A percentile compares a stretch with the other conserved stretches of the same genome.
phyloP scores from a whole-genome alignment of 768 basidiomycete genomes.

The Suillus bovinus region DNA sequence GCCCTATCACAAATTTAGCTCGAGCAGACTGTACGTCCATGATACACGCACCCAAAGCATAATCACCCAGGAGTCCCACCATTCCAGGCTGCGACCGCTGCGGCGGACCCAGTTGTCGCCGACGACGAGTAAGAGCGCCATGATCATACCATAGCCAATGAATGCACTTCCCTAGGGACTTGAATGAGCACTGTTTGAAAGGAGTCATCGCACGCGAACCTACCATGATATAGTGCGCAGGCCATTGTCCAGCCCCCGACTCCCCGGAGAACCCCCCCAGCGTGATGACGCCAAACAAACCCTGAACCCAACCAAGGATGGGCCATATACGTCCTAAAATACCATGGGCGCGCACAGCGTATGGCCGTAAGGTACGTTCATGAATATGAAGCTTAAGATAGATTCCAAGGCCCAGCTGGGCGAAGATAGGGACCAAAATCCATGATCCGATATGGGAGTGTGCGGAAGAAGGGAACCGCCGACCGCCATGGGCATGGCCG shows the following conservation, averaged over 20 bases:
- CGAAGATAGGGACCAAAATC: slow-evolving; percentile 57
- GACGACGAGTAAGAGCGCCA: slow-evolving; percentile 74
- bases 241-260: slow-evolving; percentile 72
- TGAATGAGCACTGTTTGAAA: slow-evolving; percentile 12
- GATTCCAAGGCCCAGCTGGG: slow-evolving; percentile 73
- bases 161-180: slow-evolving; percentile 71
- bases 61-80: slow-evolving; percentile 78
- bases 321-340: slow-evolving; percentile 85
- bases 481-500: slow-evolving; percentile 85
- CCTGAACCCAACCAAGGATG: slow-evolving; percentile 85
- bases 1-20: slow-evolving; percentile 13
- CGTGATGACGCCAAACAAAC: slow-evolving; percentile 80
- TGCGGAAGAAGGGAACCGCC: slow-evolving; percentile 70
- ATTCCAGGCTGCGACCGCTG: slow-evolving; percentile 76
- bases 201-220: slow-evolving; percentile 12
- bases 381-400: slow-evolving; percentile 93
- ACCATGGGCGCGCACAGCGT: slow-evolving; percentile 69
- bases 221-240: slow-evolving; percentile 85
- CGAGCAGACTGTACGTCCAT: not conserved
- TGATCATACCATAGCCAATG: slow-evolving; percentile 81
- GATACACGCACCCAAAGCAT: slow-evolving; percentile 48
- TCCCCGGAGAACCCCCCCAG: slow-evolving; percentile 82
- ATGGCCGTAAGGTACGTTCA: slow-evolving; percentile 71
- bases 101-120: slow-evolving; percentile 78
- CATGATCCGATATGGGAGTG: slow-evolving; percentile 66